A percentile compares a stretch with the other conserved stretches of the same genome.
Conservation (phyloP, 2,329 filamentous ascomycete species). For the Fusarium secorum region DNA sequence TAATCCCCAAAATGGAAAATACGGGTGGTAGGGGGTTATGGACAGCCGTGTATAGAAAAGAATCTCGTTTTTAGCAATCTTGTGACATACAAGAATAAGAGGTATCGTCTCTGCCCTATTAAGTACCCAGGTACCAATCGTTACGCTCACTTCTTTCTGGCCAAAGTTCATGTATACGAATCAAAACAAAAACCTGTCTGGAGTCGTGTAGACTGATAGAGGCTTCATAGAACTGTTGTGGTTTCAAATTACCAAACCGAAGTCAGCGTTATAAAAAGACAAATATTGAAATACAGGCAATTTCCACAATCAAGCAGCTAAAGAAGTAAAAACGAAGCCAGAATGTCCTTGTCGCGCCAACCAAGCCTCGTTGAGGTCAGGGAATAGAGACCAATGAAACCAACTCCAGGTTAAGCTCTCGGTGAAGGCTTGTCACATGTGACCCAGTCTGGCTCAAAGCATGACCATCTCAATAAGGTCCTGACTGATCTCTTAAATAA, state of each 20-base stretch:
- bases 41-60: slow-evolving; percentile 26
- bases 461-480: slow-evolving; percentile 14
- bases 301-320: background rate
- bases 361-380: slow-evolving; percentile 6
- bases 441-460: slow-evolving; percentile 19
- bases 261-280: background rate
- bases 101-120: background rate
- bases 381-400: slow-evolving; percentile 12
- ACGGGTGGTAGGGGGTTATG: background rate
- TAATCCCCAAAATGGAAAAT: slow-evolving; percentile 21
- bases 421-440: slow-evolving; percentile 33
- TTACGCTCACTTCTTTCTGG: background rate
- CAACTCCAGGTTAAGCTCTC: slow-evolving; percentile 22
- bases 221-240: background rate
- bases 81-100: background rate
- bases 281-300: background rate
- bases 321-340: background rate
- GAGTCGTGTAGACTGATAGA: background rate
- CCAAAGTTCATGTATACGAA: background rate
- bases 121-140: background rate
- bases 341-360: background rate
- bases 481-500: background rate
- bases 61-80: slow-evolving; percentile 7
- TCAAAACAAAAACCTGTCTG: background rate
- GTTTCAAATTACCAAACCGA: background rate